Evolutionary conservation across 305 asterid species (phyloP), one percentile per base, ranked within the genome.

Genomic region (Euphrasia arctica): DNA sequence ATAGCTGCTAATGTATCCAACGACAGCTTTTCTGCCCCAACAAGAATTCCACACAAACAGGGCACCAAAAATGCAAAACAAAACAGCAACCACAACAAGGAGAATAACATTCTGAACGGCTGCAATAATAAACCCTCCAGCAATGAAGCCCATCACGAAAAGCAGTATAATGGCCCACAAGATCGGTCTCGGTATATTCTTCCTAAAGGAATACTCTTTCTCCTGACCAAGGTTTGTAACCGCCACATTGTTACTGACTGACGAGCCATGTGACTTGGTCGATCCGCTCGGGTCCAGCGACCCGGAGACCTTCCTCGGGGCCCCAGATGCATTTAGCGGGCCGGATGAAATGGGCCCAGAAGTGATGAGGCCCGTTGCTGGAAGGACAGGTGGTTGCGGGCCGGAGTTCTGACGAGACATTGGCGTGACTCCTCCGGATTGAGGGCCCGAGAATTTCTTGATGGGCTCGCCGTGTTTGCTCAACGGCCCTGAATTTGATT

Each of bases 391-490:
- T 3, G 98, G 79, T 49, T 60, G 85, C 25, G 98, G 91, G 42
- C 98, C 98, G 0, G 98, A 91, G 67, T 82, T 77, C 69, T 89
- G 95, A 72, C 95, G 96, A 65, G 77, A 73, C 50, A 72, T 73
- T 2, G 91, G 87, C 2, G 94, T 83, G 34, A 76, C 85, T 25
- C 83, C 90, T 22, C 95, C 96, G 60, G 98, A 80, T 78, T 85
- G 98, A 57, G 98, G 98, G 61, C 97, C 97, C 0, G 96, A 91
- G 28, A 82, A 84, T 72, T 79, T 91, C 63, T 92, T 92, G 68
- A 87, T 69, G 42, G 98, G 98, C 60, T 91, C 98, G 10, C 98
- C 97, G 1, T 91, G 97, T 75, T 91, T 91, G 68, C 78, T 87
- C 64, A 91, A 79, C 3, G 97, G 97, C 43, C 95, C 98, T 5